A percentile compares a stretch with the other conserved stretches of the same genome.
These are phyloP conservation scores for Suillus decipiens DNA, from an alignment of 768 basidiomycete species.

Conservation along the genomic window DNA sequence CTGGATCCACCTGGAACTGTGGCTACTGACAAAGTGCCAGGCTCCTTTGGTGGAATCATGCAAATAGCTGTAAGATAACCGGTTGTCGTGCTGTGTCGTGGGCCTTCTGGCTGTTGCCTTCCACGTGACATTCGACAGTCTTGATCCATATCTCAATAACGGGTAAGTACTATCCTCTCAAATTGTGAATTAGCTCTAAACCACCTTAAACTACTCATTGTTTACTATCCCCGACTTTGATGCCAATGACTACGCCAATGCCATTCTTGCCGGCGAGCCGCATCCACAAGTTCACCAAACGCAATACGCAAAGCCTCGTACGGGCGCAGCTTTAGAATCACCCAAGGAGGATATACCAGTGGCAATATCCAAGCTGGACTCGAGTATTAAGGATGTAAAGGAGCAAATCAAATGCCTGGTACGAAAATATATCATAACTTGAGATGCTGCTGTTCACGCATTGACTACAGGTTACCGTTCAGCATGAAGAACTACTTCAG, in stretches of 20 bases:
- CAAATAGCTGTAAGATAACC: too few relatives aligned
- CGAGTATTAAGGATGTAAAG: constrained; percentile 88
- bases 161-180: background rate
- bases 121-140: too few relatives aligned
- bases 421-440: constrained; percentile 26
- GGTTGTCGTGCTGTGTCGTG: too few relatives aligned
- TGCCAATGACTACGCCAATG: constrained; percentile 88
- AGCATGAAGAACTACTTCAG: constrained; percentile 80
- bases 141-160: background rate
- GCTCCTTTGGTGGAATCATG: too few relatives aligned
- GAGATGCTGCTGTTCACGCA: background rate
- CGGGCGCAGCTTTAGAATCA: constrained; percentile 45
- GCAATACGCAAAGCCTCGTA: constrained; percentile 22
- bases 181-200: background rate
- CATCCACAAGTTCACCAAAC: constrained; percentile 52
- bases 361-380: constrained; percentile 84
- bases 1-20: too few relatives aligned
- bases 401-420: constrained; percentile 89
- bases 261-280: constrained; percentile 80
- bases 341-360: constrained; percentile 89
- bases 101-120: too few relatives aligned
- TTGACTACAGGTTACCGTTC: constrained; percentile 63
- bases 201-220: constrained; percentile 63
- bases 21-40: too few relatives aligned
- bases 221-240: constrained; percentile 83